Evolutionary conservation across 331 rosid species (phyloP), one percentile per base, ranked within the genome.

Genomic region (Saraca asoca): DNA sequence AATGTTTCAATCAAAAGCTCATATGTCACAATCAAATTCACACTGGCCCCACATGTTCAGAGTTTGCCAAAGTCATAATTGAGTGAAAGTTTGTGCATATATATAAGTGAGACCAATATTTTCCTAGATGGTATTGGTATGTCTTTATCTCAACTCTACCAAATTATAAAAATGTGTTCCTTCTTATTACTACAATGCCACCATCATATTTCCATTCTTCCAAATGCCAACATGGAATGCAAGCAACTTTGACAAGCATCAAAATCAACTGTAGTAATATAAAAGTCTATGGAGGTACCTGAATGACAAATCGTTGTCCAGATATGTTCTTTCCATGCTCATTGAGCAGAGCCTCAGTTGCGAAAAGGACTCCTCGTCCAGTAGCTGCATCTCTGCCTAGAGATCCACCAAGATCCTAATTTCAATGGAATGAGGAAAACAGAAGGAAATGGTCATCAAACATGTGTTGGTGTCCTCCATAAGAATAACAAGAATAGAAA

Each of bases 331-430:
- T 81, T 48, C 98, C 96, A 75, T 91, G 8, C 64, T 91, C 95
- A 31, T 87, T 74, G 62, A 91, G 95, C 70, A 91, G 70, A 33
- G 96, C 96, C 80, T 91, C 95, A 3, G 98, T 85, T 51, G 87
- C 98, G 66, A 87, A 91, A 44, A 91, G 84, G 60, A 91, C 95
- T 51, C 98, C 98, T 57, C 98, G 62, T 61, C 96, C 98, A 0
- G 98, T 88, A 12, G 98, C 96, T 19, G 98, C 96, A 73, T 91
- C 98, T 83, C 98, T 86, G 37, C 98, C 98, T n/a, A 88, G 82
- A 64, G 98, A 91, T 59, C 98, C 96, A 62, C 98, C 98, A 43
- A 91, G 95, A 77, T 88, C 98, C 96, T 91, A 48, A 5, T 69
- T 56, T 59, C 10, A 16, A 51, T 2, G 18, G 13, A 7, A 33